Evolutionary conservation across 2,329 filamentous ascomycete species (phyloP).

Genomic region (Akanthomyces lecanii): DNA sequence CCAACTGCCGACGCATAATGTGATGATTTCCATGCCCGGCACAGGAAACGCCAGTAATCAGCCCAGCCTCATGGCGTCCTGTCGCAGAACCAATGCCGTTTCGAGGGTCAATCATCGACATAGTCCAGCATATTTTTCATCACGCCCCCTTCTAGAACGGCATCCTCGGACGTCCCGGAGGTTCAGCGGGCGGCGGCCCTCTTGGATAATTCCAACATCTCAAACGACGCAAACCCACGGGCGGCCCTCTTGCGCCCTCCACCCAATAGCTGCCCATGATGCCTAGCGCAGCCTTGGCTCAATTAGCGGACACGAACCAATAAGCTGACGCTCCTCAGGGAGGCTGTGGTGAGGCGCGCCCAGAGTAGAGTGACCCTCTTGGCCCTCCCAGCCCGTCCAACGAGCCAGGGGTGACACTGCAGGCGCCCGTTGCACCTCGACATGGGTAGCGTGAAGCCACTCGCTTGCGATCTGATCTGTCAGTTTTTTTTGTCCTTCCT

Average conservation of each 20-base stretch:
- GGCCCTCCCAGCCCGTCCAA: not conserved
- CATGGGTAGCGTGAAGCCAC: not conserved
- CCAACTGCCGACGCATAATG: not conserved
- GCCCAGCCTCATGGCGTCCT: not conserved
- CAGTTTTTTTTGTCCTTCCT: not conserved
- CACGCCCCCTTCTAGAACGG: not conserved
- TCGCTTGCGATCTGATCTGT: conserved; percentile 8
- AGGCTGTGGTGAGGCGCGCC: not conserved
- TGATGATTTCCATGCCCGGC: not conserved
- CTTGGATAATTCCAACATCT: too few species aligned
- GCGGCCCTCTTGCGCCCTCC: not conserved
- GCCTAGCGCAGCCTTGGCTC: not conserved
- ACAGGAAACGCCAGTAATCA: not conserved
- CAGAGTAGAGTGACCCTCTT: too few species aligned
- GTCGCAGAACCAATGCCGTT: not conserved
- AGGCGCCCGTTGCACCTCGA: not conserved
- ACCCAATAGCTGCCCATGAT: too few species aligned
- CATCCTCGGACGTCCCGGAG: not conserved
- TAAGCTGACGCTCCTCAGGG: not conserved
- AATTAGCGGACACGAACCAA: not conserved
- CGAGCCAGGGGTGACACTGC: not conserved
- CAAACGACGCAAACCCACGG: not conserved
- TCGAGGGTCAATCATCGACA: not conserved
- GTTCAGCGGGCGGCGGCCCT: not conserved
- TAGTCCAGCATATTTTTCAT: not conserved